Base-by-base conservation (phyloP, 306 rosid species). In the Fagus sylvatica region DNA sequence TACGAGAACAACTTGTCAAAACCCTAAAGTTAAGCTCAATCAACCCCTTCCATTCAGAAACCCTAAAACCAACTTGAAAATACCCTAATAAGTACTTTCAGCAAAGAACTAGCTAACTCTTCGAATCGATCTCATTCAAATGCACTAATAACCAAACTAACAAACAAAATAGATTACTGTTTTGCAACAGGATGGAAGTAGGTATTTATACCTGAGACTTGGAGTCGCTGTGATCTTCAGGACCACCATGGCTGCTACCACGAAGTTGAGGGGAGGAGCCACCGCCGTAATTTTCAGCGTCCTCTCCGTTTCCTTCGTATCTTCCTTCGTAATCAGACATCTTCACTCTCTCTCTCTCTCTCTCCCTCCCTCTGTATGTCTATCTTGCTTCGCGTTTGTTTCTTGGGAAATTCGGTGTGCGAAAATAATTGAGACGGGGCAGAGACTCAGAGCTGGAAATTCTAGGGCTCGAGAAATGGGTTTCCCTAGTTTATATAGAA, bases 301-400 rank as follows among this genome's bases (percentile, higher is more conserved):
- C 90, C 46, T 85, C 93, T 40, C 92, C 93, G 77, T 93, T 89
- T 0, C 85, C 91, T 76, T 89, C 93, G 87, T 88, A 91, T 80
- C 91, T 85, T 56, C 82, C 97, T 41, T 89, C 93, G 93, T 87
- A 88, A 34, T 95, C 99, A 8, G 91, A 76, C 99, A 95, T 95
- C 37, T 77, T 59, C 51, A n/a, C 67, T 43, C 48, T 41, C 41
- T n/a, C 28, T 3, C 28, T 30, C 65, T 28, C 12, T 37, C 48
- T 28, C 77, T 15, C 85, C 11, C 51, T 46, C 39, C n/a, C 8
- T 9, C 41, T 41, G 0, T 37, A 11, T 16, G 11, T 6, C 46
- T 64, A 15, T 16, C 75, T 8, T n/a, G 16, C 41, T 69, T 36
- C 64, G 71, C 51, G 74, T 28, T 15, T 22, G 76, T 39, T 72